Evolutionary conservation across 2,329 filamentous ascomycete genomes (phyloP).

Genomic region (Claviceps arundinis): DNA sequence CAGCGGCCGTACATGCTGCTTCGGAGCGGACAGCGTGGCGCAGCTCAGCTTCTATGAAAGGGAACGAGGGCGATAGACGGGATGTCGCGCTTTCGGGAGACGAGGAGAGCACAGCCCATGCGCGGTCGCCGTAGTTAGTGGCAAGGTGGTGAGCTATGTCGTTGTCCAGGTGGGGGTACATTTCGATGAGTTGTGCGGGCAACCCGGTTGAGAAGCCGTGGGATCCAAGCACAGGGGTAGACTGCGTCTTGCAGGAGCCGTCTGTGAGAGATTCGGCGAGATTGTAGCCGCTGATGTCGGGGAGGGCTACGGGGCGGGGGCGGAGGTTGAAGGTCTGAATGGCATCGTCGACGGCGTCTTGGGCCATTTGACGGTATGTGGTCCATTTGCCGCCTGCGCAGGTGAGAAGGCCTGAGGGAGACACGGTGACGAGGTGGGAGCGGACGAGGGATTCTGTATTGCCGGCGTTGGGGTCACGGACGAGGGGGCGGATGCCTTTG

Average conservation of each 20-base stretch:
- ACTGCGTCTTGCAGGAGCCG: conserved; percentile 62
- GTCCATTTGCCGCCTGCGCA: conserved; percentile 82
- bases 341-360: conserved; percentile 72
- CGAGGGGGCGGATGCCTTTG: conserved; percentile 56
- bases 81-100: no score
- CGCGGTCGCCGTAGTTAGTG: conserved; percentile 38
- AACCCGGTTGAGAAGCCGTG: conserved; percentile 46
- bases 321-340: conserved; percentile 51
- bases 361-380: conserved; percentile 79
- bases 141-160: conserved; percentile 30
- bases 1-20: conserved; percentile 58
- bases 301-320: conserved; percentile 36
- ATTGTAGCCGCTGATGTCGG: conserved; percentile 54
- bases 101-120: conserved; percentile 53
- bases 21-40: conserved; percentile 60
- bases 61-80: conserved; percentile 52
- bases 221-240: conserved; percentile 59
- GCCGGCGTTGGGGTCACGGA: conserved; percentile 67
- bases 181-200: conserved; percentile 24
- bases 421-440: conserved; percentile 67
- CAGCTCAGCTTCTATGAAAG: conserved; percentile 62
- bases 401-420: conserved; percentile 61
- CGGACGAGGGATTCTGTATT: conserved; percentile 75
- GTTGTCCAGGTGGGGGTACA: conserved; percentile 17
- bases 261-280: conserved; percentile 36